Evolutionary conservation across 2,329 filamentous ascomycete species (phyloP).

Genomic region (Neurospora sp.): DNA sequence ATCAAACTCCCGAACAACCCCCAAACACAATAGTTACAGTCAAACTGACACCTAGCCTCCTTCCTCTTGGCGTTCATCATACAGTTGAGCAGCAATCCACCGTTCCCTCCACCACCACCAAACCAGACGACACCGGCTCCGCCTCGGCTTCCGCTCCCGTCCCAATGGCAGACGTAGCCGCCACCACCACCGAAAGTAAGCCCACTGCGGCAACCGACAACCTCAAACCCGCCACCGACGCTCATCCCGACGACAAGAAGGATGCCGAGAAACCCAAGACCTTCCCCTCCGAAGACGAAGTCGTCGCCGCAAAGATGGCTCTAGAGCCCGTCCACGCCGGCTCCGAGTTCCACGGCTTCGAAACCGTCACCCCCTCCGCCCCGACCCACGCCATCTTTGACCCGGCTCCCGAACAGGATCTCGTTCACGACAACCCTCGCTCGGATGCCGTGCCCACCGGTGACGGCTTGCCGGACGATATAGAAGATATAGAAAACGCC

Average conservation of each 20-base stretch:
- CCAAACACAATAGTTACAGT: background rate
- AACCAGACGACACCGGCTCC: background rate
- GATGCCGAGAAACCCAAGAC: conserved; percentile 2
- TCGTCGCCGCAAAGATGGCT: background rate
- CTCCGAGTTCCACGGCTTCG: background rate
- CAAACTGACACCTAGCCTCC: background rate
- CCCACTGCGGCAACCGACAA: background rate
- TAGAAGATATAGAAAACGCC: background rate
- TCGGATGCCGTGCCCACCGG: background rate
- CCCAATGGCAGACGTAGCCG: background rate
- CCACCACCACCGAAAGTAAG: background rate
- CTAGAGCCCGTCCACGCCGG: background rate
- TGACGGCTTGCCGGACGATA: background rate
- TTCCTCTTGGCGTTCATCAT: background rate
- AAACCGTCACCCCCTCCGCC: background rate
- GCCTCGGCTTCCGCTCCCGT: background rate
- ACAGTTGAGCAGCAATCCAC: background rate
- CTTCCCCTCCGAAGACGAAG: background rate
- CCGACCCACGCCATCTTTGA: background rate
- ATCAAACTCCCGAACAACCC: background rate
- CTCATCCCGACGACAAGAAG: conserved; percentile 1
- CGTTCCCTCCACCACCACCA: background rate
- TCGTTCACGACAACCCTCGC: background rate
- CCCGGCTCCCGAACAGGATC: background rate
- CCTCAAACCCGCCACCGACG: background rate